phyloP scores from a whole-genome alignment of 2,329 filamentous ascomycete species.

The Venturia effusa region DNA sequence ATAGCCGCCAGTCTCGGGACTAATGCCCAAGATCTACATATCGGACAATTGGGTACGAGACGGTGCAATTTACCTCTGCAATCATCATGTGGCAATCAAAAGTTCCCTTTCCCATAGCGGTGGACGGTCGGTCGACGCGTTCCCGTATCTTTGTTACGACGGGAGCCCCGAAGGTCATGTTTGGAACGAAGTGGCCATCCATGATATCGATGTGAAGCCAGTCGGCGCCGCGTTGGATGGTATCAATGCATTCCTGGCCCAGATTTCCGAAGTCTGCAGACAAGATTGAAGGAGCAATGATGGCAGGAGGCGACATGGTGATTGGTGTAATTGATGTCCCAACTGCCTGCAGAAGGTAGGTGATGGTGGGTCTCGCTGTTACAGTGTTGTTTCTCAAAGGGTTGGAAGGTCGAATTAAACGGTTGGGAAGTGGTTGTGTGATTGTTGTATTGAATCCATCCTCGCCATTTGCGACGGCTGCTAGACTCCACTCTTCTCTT shows the following conservation, averaged over 20 bases:
- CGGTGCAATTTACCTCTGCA: slow-evolving; percentile 56
- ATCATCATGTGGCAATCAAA: slow-evolving; percentile 99
- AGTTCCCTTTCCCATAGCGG: slow-evolving; percentile 67
- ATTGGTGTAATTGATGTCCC: slow-evolving; percentile 8
- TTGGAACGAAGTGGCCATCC: slow-evolving; percentile 98
- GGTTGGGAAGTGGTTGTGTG: background rate
- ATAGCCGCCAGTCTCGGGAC: background rate
- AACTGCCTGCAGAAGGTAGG: background rate
- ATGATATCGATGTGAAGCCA: slow-evolving; percentile 96
- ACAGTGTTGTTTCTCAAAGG: background rate
- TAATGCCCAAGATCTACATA: background rate
- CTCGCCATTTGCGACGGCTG: background rate
- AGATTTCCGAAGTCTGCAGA: slow-evolving; percentile 90
- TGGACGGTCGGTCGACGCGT: slow-evolving; percentile 66
- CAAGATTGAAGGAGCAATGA: slow-evolving; percentile 96
- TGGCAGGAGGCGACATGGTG: slow-evolving; percentile 76
- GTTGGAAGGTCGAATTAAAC: background rate
- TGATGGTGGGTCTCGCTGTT: background rate
- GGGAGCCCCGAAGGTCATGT: slow-evolving; percentile 92
- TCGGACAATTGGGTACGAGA: background rate
- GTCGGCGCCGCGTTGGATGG: slow-evolving; percentile 49
- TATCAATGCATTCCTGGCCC: slow-evolving; percentile 74
- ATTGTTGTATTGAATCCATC: background rate
- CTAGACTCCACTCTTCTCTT: background rate
- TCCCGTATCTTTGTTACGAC: slow-evolving; percentile 89